These are phyloP conservation scores for Suillus decipiens DNA, from an alignment of 768 basidiomycete genomes.

Conservation along the genomic window DNA sequence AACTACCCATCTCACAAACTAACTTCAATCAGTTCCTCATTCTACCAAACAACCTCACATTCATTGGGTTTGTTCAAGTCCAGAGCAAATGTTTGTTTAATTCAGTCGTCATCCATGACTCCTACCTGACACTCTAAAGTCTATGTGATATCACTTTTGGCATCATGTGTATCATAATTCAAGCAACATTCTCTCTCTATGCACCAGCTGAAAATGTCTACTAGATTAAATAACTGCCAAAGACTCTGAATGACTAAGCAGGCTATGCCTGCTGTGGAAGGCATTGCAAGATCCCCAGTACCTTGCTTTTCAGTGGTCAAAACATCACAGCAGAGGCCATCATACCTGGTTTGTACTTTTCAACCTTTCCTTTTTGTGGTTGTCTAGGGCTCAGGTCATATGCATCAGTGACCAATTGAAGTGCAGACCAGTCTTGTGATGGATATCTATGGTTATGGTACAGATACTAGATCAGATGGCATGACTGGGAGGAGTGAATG, in stretches of 20 bases:
- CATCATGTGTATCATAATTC: constrained; percentile 15
- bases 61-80: constrained; percentile 18
- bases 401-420: constrained; percentile 4
- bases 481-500: background rate
- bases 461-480: background rate
- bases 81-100: constrained; percentile 18
- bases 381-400: background rate
- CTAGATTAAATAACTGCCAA: constrained; percentile 5
- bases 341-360: background rate
- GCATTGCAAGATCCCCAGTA: background rate
- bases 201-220: background rate
- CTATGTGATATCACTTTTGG: constrained; percentile 20
- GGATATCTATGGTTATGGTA: background rate
- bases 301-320: background rate
- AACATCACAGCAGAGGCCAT: background rate
- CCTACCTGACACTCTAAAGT: constrained; percentile 7
- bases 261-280: background rate
- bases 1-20: background rate
- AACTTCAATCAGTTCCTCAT: constrained; percentile 9
- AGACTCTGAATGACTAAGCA: background rate
- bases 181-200: no score
- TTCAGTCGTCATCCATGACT: background rate
- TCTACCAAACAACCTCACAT: constrained; percentile 8
- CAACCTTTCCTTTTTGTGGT: background rate
- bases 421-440: background rate